These are phyloP conservation scores for Zygoascus meyerae DNA, from an alignment of 1,139 yeast genomes.

Conservation along the genomic window DNA sequence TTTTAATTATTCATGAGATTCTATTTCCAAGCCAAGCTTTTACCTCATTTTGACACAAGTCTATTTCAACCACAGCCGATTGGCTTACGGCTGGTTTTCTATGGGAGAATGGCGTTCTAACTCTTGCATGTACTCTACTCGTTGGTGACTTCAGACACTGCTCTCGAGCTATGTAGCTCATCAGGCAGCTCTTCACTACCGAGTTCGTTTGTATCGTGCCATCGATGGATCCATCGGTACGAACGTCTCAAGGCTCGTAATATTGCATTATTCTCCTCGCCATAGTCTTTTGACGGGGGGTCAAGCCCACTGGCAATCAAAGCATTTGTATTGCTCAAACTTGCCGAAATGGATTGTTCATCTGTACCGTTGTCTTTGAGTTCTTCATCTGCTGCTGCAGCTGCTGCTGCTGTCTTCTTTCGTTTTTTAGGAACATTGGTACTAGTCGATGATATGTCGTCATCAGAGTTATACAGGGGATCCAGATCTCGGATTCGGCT, in stretches of 20 bases:
- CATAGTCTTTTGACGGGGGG: slow-evolving; percentile 21
- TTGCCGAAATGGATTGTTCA: not conserved
- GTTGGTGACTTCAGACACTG: too few relatives aligned
- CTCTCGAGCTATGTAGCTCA: too few relatives aligned
- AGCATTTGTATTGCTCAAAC: not conserved
- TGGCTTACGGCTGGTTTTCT: too few relatives aligned
- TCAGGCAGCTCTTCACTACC: too few relatives aligned
- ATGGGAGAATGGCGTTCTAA: too few relatives aligned
- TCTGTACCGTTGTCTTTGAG: not conserved
- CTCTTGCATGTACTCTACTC: too few relatives aligned
- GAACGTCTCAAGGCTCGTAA: slow-evolving; percentile 24
- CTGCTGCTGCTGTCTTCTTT: slow-evolving; percentile 7
- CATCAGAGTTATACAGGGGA: slow-evolving; percentile 32
- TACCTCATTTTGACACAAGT: too few relatives aligned
- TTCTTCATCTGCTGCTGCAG: slow-evolving; percentile 4
- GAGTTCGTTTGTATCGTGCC: slow-evolving; percentile 14
- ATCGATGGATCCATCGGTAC: slow-evolving; percentile 23
- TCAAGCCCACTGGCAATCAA: slow-evolving; percentile 3
- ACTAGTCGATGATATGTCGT: slow-evolving; percentile 18
- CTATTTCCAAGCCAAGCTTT: not conserved
- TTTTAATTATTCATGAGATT: slow-evolving; percentile 17
- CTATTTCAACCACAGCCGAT: too few relatives aligned
- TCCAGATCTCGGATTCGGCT: slow-evolving; percentile 27
- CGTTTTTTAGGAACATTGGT: slow-evolving; percentile 7
- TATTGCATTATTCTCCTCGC: slow-evolving; percentile 25